Evolutionary conservation across 73 alveolate species (phyloP).

Genomic region (Effrenium voratum): DNA sequence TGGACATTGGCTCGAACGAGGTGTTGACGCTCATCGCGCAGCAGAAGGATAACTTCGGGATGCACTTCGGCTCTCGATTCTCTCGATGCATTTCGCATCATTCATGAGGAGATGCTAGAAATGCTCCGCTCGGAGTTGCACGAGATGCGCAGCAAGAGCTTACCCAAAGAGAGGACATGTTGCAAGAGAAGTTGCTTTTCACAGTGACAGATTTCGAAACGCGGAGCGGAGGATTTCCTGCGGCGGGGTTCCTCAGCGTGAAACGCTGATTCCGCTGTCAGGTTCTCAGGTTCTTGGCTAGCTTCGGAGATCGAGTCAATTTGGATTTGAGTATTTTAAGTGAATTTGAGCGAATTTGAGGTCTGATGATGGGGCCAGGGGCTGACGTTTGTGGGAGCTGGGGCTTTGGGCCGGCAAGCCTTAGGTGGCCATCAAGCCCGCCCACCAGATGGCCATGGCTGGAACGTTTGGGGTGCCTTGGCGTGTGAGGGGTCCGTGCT

Average conservation of each 20-base stretch:
- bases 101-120: conserved; percentile 40
- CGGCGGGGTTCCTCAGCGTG: conserved; percentile 11
- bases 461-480: conserved; percentile 46
- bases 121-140: conserved; percentile 27
- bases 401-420: no score
- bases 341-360: no score
- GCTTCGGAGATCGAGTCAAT: no score
- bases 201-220: background rate
- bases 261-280: conserved; percentile 34
- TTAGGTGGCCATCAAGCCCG: background rate
- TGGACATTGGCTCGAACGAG: conserved; percentile 29
- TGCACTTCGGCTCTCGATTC: background rate
- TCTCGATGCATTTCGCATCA: background rate
- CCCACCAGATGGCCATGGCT: conserved; percentile 15
- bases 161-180: no score
- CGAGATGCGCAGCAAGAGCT: conserved; percentile 61
- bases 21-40: conserved; percentile 47
- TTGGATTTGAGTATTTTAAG: no score
- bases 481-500: no score
- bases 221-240: no score
- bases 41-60: conserved; percentile 8
- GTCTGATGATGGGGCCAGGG: no score
- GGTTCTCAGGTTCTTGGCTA: no score
- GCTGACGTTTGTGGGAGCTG: no score
- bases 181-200: background rate